A percentile compares a stretch with the other conserved stretches of the same genome.
phyloP scores from a whole-genome alignment of 305 asterid genomes.

The Caryopteris hybrid region DNA sequence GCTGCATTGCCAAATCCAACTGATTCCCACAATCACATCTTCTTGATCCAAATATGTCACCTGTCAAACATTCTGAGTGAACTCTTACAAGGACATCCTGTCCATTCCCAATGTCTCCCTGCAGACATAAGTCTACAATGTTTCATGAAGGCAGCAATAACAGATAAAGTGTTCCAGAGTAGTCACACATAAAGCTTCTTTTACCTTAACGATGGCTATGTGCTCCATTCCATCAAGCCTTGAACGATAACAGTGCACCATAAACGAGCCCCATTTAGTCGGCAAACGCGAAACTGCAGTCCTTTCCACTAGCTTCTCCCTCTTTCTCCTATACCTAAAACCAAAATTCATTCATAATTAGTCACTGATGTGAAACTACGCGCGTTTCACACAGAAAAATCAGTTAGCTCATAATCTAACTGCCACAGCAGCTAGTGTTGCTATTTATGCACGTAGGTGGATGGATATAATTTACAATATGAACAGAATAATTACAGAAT shows the following conservation, averaged over 20 bases:
- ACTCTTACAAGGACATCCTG: slow-evolving; percentile 83
- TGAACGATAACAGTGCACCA: slow-evolving; percentile 63
- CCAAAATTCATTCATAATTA: background rate
- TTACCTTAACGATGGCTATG: slow-evolving; percentile 66
- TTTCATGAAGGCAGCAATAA: no score
- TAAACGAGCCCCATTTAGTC: slow-evolving; percentile 77
- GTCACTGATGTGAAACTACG: background rate
- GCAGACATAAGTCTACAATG: background rate
- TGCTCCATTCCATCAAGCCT: slow-evolving; percentile 77
- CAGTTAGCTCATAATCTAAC: no score
- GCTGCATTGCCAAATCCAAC: slow-evolving; percentile 72
- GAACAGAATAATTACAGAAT: no score
- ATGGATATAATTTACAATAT: no score
- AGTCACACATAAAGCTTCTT: background rate
- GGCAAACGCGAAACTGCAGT: slow-evolving; percentile 56
- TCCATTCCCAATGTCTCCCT: slow-evolving; percentile 84
- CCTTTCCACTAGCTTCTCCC: slow-evolving; percentile 71
- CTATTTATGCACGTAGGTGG: no score
- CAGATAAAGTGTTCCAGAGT: no score
- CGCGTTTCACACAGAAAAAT: no score
- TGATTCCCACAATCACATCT: slow-evolving; percentile 87
- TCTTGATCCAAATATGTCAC: slow-evolving; percentile 79
- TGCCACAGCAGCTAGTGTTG: no score
- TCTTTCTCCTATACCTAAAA: slow-evolving; percentile 71
- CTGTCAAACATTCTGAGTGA: slow-evolving; percentile 88